These are phyloP conservation scores for Zymoseptoria ardabiliae DNA, from an alignment of 2,329 filamentous ascomycete genomes.

Conservation along the genomic window DNA sequence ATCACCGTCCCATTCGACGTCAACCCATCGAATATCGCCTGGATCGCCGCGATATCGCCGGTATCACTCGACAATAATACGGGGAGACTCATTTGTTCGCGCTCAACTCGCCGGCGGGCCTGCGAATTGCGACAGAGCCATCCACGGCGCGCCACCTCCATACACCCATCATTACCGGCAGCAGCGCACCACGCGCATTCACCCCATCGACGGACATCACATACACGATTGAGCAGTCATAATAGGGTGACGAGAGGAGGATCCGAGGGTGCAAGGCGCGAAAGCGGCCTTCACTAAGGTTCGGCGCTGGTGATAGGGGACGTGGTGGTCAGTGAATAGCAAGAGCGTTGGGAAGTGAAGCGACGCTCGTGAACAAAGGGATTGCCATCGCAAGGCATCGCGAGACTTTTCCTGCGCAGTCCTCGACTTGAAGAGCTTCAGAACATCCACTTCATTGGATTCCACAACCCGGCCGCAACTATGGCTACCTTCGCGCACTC, in stretches of 20 bases:
- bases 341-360: slow-evolving; percentile 1
- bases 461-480: slow-evolving; percentile 38
- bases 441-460: background rate
- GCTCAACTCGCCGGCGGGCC: slow-evolving; percentile 26
- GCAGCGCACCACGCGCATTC: slow-evolving; percentile 20
- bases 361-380: slow-evolving; percentile 8
- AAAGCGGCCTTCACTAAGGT: slow-evolving; percentile 26
- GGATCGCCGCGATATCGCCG: slow-evolving; percentile 25
- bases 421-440: background rate
- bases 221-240: slow-evolving; percentile 7
- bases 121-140: slow-evolving; percentile 18
- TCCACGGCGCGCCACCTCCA: slow-evolving; percentile 5
- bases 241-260: slow-evolving; percentile 10
- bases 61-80: slow-evolving; percentile 8
- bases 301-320: slow-evolving; percentile 24
- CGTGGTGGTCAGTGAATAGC: slow-evolving; percentile 18
- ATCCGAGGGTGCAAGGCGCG: slow-evolving; percentile 16
- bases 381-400: slow-evolving; percentile 1
- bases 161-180: slow-evolving; percentile 10
- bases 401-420: background rate
- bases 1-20: slow-evolving; percentile 14
- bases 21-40: slow-evolving; percentile 26
- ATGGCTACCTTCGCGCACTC: slow-evolving; percentile 95
- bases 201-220: slow-evolving; percentile 19
- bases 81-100: slow-evolving; percentile 9